These are phyloP conservation scores for Claviceps sp. DNA, from an alignment of 2,329 filamentous ascomycete genomes.

Conservation along the genomic window DNA sequence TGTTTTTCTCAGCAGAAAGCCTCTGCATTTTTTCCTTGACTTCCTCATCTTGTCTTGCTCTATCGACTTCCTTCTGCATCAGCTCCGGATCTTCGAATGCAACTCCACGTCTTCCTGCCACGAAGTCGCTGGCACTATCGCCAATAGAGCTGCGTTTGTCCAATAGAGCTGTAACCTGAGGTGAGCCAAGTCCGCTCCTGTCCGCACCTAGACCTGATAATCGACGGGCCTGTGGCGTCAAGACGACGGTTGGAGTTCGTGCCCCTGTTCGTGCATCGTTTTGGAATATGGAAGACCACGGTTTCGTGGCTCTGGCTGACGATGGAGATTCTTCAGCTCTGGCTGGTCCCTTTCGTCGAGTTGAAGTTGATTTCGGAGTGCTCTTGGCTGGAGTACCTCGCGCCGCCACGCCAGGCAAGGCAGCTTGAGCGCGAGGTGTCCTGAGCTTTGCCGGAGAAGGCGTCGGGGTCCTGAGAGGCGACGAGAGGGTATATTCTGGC, in stretches of 20 bases:
- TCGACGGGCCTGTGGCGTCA: constrained; percentile 37
- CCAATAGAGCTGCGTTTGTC: constrained; percentile 60
- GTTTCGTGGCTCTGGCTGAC: constrained; percentile 11
- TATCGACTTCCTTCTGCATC: constrained; percentile 50
- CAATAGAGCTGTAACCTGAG: constrained; percentile 56
- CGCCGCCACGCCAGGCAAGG: neutral
- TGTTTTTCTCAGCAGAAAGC: constrained; percentile 31
- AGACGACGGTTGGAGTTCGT: constrained; percentile 48
- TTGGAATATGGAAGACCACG: constrained; percentile 34
- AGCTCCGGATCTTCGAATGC: constrained; percentile 52
- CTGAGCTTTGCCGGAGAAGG: constrained; percentile 14
- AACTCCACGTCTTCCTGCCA: constrained; percentile 39
- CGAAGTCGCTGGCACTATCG: constrained; percentile 50
- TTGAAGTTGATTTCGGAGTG: constrained; percentile 5
- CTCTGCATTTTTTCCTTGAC: constrained; percentile 45
- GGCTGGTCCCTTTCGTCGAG: constrained; percentile 5
- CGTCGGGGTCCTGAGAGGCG: constrained; percentile 9
- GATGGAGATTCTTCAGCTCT: constrained; percentile 9
- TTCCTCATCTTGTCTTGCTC: constrained; percentile 44
- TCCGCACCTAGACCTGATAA: constrained; percentile 59
- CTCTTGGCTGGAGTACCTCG: constrained; percentile 6
- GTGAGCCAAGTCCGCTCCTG: constrained; percentile 59
- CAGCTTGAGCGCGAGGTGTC: constrained; percentile 8
- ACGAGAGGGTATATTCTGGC: constrained; percentile 9
- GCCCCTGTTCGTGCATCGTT: constrained; percentile 38